Base-by-base conservation (phyloP, 208 protist species). In the Trypanosoma mega region DNA sequence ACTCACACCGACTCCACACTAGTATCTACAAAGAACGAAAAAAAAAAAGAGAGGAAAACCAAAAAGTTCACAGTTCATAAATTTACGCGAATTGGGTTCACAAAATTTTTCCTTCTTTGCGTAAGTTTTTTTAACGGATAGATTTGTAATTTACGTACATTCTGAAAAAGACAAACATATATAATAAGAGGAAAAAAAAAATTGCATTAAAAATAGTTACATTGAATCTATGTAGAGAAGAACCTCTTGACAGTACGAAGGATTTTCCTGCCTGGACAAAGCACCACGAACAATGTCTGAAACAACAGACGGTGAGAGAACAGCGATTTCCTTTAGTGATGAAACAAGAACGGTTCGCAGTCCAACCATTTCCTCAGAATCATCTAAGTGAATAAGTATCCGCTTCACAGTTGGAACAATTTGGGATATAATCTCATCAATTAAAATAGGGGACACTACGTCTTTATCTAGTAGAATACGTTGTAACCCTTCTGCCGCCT, bases 341-440 rank as follows among this genome's bases (percentile, higher is more conserved):
- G 72, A 44, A 2, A 56, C 58, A 9, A 94, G 24, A 39, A 76
- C 70, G 11, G 65, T 53, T 1, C 75, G 74, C 37, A 90, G 69
- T 14, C 79, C 85, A 2, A 83, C 72, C 20, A 46, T 71, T 31
- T 92, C 88, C 26, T 90, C 82, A 21, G 74, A 63, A 73, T 95
- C 88, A 68, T 95, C 88, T 11, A 95, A 68, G 55, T 95, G 88
- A 47, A 95, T 74, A 11, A 95, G 74, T 44, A 88, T 45, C 72
- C 91, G 89, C 60, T 87, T 87, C 43, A 71, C 70, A 16, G 90
- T 51, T 6, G 83, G 79, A 30, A 84, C 80, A 30, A 85, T 61
- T 69, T 92, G 83, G 20, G 76, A n/a, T 33, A 65, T 47, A n/a
- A 95, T 48, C 58, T 92, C 76, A 30, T 72, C 72, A 51, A 84